These are phyloP conservation scores for Leishmania tropica DNA, from an alignment of 208 protist genomes.

Conservation along the genomic window DNA sequence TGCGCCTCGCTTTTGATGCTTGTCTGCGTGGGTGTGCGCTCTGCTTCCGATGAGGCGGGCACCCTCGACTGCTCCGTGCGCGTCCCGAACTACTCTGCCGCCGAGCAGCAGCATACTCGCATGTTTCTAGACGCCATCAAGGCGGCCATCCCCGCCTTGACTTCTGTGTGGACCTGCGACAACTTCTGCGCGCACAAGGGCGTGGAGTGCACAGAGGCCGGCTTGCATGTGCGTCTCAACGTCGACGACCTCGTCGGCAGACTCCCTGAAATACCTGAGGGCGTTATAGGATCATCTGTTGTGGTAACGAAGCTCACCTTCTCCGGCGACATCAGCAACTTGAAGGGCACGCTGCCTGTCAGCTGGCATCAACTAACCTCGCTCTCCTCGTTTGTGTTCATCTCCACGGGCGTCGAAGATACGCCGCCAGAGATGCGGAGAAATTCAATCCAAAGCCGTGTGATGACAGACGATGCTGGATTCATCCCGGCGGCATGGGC, in stretches of 20 bases:
- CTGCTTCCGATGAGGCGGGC: not conserved
- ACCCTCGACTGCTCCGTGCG: not conserved
- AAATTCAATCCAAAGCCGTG: not conserved
- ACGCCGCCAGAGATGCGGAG: constrained; percentile 5
- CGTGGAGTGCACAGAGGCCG: constrained; percentile 10
- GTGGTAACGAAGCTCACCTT: constrained; percentile 17
- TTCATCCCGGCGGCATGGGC: too few relatives aligned
- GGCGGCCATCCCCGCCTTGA: constrained; percentile 9
- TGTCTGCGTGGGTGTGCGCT: not conserved
- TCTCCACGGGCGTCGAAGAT: constrained; percentile 8
- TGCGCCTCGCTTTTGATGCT: constrained; percentile 16
- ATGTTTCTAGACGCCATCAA: constrained; percentile 23
- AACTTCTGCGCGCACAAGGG: constrained; percentile 28
- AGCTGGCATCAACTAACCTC: constrained; percentile 17
- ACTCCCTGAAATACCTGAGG: constrained; percentile 17
- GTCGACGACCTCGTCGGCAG: constrained; percentile 4
- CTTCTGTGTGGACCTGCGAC: constrained; percentile 18
- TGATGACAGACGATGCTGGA: too few relatives aligned
- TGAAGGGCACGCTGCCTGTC: constrained; percentile 15
- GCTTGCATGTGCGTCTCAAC: constrained; percentile 14
- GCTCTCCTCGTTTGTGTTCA: constrained; percentile 10
- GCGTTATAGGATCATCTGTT: constrained; percentile 8
- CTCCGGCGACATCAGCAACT: constrained; percentile 2
- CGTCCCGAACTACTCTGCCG: constrained; percentile 18
- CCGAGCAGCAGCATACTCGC: constrained; percentile 18